Evolutionary conservation across 2,329 filamentous ascomycete species (phyloP).

Genomic region (Tolypocladium paradoxum): DNA sequence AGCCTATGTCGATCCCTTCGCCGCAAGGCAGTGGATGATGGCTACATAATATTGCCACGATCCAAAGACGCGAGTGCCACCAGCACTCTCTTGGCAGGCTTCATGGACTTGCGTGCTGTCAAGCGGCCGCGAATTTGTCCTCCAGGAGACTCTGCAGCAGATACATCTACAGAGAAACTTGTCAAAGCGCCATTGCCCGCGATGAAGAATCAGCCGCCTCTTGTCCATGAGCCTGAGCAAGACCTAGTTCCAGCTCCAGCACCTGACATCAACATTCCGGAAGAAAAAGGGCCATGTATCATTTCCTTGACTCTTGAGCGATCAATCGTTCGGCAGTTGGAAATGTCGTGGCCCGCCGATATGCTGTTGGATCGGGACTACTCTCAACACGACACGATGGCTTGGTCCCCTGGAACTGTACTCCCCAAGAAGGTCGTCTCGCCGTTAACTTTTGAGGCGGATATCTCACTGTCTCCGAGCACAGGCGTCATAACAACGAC

Average conservation of each 20-base stretch:
- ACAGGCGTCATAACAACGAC: conserved; percentile 62
- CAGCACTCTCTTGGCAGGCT: conserved; percentile 16
- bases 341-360: conserved; percentile 34
- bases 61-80: conserved; percentile 12
- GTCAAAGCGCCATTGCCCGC: not conserved
- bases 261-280: conserved; percentile 9
- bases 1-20: not conserved
- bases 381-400: conserved; percentile 20
- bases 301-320: conserved; percentile 39
- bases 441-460: conserved; percentile 47
- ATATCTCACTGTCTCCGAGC: conserved; percentile 59
- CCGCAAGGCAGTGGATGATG: not conserved
- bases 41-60: conserved; percentile 5
- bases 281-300: conserved; percentile 27
- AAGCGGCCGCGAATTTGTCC: conserved; percentile 12
- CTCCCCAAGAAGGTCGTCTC: conserved; percentile 19
- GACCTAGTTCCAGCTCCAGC: conserved; percentile 1
- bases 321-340: conserved; percentile 36
- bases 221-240: not conserved
- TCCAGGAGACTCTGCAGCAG: not conserved
- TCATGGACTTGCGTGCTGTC: conserved; percentile 19
- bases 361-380: conserved; percentile 53
- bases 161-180: not conserved
- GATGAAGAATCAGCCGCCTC: not conserved
- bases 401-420: not conserved